These are phyloP conservation scores for Lagerstroemia speciosa DNA, from an alignment of 345 rosid species.

Conservation along the genomic window DNA sequence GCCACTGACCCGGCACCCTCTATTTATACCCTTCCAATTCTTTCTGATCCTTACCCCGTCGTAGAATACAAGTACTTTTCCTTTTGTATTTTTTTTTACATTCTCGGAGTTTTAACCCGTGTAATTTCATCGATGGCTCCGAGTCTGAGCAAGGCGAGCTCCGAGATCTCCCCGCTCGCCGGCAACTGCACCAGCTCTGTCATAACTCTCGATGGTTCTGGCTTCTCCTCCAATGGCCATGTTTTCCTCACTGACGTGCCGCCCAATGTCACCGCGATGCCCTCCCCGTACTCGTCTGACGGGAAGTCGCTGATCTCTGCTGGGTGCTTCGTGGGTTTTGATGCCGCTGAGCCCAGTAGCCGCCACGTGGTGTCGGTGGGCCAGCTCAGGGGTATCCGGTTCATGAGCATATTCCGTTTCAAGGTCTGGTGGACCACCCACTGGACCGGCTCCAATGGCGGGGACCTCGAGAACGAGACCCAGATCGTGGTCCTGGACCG, in stretches of 20 bases:
- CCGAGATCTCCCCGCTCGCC: slow-evolving; percentile 18
- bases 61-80: background rate
- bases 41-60: background rate
- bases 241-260: slow-evolving; percentile 64
- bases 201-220: slow-evolving; percentile 42
- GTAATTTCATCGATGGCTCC: slow-evolving; percentile 32
- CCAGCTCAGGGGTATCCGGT: slow-evolving; percentile 47
- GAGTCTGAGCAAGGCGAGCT: slow-evolving; percentile 21
- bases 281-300: slow-evolving; percentile 25
- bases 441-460: slow-evolving; percentile 78
- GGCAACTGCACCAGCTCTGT: slow-evolving; percentile 18
- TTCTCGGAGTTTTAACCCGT: background rate
- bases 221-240: slow-evolving; percentile 51
- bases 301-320: slow-evolving; percentile 30
- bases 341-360: slow-evolving; percentile 26
- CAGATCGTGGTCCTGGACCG: slow-evolving; percentile 63
- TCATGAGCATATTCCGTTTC: slow-evolving; percentile 98
- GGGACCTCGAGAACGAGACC: slow-evolving; percentile 76
- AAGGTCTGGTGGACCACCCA: slow-evolving; percentile 98
- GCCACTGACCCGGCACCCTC: background rate
- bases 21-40: background rate
- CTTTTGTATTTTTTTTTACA: no score
- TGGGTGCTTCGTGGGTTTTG: slow-evolving; percentile 71
- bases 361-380: slow-evolving; percentile 70
- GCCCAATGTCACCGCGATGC: slow-evolving; percentile 35